Percentiles rank a stretch among this genome's conserved stretches.
Conservation (phyloP, 148 eudicot species). For the Fagopyrum homotropicum region DNA sequence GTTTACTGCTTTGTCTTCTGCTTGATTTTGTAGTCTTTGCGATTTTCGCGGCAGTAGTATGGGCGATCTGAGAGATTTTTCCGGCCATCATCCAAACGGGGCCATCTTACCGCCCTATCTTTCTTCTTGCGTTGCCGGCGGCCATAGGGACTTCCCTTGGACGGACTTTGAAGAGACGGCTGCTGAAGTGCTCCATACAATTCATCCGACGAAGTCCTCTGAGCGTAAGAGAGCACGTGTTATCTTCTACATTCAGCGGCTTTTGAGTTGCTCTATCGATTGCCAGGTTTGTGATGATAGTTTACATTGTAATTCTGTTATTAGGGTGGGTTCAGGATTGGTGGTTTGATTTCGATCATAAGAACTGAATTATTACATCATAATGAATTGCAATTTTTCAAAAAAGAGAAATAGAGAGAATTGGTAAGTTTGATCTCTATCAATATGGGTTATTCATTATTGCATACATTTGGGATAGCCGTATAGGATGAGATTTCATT, state of each 20-base stretch:
- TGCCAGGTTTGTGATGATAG: conserved; percentile 28
- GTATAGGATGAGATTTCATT: neutral
- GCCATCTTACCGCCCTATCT: neutral
- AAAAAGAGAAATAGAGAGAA: neutral
- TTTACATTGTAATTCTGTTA: conserved; percentile 6
- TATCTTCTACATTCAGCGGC: conserved; percentile 36
- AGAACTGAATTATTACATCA: neutral
- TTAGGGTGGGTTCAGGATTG: neutral
- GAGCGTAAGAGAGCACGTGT: conserved; percentile 39
- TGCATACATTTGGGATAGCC: neutral
- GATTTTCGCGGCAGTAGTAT: neutral
- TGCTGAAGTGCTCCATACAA: conserved; percentile 26
- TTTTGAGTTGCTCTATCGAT: conserved; percentile 21
- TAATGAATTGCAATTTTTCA: neutral
- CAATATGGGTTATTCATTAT: neutral
- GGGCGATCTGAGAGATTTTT: conserved; percentile 5
- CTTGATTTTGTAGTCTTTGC: neutral
- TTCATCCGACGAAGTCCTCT: conserved; percentile 40
- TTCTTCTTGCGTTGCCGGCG: neutral
- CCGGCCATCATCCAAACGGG: neutral
- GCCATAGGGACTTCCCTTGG: conserved; percentile 3
- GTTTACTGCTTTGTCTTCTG: neutral
- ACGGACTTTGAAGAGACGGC: conserved; percentile 26
- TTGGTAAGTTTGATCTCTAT: neutral
- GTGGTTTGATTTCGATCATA: neutral